Conservation (phyloP, 1,284 basidiomycete species). For the Rugosomyces carneus region DNA sequence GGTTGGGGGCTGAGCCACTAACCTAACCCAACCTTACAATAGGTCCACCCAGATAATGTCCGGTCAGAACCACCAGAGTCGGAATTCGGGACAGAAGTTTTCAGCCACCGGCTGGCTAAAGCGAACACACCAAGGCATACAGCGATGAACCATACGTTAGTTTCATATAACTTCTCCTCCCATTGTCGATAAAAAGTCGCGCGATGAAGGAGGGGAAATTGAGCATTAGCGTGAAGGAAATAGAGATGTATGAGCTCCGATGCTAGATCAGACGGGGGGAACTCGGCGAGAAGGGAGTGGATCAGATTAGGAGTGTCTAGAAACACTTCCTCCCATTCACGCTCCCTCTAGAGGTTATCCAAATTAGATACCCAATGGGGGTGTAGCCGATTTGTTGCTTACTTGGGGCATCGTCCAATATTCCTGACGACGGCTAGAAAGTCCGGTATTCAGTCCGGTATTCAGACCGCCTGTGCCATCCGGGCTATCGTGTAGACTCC, state of each 20-base stretch:
- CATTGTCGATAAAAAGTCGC: slow-evolving; percentile 62
- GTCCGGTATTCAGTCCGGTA: slow-evolving; percentile 15
- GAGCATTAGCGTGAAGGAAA: slow-evolving; percentile 52
- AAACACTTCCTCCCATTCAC: slow-evolving; percentile 44
- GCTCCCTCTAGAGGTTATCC: slow-evolving; percentile 47
- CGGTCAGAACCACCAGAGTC: slow-evolving; percentile 24
- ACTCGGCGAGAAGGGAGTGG: slow-evolving; percentile 34
- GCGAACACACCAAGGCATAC: slow-evolving; percentile 60
- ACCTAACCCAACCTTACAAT: slow-evolving; percentile 51
- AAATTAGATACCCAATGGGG: slow-evolving; percentile 2
- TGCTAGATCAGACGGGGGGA: slow-evolving; percentile 56
- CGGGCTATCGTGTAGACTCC: slow-evolving; percentile 7
- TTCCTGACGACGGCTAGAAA: slow-evolving; percentile 25
- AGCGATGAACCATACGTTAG: slow-evolving; percentile 52
- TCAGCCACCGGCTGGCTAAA: slow-evolving; percentile 63
- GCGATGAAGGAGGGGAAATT: slow-evolving; percentile 62
- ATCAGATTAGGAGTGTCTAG: slow-evolving; percentile 31
- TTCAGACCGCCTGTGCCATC: slow-evolving; percentile 9
- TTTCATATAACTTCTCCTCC: slow-evolving; percentile 45
- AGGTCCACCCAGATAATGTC: slow-evolving; percentile 64
- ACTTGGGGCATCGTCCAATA: slow-evolving; percentile 36
- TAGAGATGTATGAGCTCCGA: slow-evolving; percentile 56
- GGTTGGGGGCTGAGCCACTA: slow-evolving; percentile 12
- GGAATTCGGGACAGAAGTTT: slow-evolving; percentile 50
- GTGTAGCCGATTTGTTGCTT: slow-evolving; percentile 11